A percentile compares a stretch with the other conserved stretches of the same genome.
These are phyloP conservation scores for Solanum piurae DNA, from an alignment of 257 asterid species.

Conservation along the genomic window DNA sequence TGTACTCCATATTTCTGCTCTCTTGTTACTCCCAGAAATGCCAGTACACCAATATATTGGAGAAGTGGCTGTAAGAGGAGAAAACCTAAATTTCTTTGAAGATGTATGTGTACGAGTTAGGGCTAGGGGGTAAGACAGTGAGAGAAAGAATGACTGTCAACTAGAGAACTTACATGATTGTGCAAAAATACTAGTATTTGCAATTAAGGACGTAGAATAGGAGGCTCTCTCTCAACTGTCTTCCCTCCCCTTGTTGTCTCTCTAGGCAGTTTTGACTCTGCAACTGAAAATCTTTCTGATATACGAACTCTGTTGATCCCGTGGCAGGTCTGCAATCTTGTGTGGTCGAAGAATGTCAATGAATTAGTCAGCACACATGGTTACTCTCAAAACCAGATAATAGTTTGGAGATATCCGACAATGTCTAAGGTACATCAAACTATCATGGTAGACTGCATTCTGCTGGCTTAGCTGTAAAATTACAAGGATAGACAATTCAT, in stretches of 20 bases:
- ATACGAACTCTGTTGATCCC: neutral
- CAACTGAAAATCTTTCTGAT: neutral
- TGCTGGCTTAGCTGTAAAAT: neutral
- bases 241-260: neutral
- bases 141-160: neutral
- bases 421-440: conserved; percentile 65
- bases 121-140: neutral
- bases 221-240: neutral
- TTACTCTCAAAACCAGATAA: conserved; percentile 87
- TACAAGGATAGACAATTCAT: neutral
- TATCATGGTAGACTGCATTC: neutral
- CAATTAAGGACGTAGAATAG: neutral
- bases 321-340: conserved; percentile 93
- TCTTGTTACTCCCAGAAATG: neutral
- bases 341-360: conserved; percentile 96
- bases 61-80: neutral
- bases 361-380: conserved; percentile 98
- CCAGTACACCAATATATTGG: neutral
- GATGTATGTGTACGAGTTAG: neutral
- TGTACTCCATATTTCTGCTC: neutral
- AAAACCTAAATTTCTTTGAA: neutral
- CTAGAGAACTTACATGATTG: neutral
- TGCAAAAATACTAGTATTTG: neutral
- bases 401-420: conserved; percentile 89
- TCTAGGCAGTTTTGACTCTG: neutral